A percentile compares a stretch with the other conserved stretches of the same genome.
These are phyloP conservation scores for Raphanus hybrid DNA, from an alignment of 441 rosid genomes.

Conservation along the genomic window DNA sequence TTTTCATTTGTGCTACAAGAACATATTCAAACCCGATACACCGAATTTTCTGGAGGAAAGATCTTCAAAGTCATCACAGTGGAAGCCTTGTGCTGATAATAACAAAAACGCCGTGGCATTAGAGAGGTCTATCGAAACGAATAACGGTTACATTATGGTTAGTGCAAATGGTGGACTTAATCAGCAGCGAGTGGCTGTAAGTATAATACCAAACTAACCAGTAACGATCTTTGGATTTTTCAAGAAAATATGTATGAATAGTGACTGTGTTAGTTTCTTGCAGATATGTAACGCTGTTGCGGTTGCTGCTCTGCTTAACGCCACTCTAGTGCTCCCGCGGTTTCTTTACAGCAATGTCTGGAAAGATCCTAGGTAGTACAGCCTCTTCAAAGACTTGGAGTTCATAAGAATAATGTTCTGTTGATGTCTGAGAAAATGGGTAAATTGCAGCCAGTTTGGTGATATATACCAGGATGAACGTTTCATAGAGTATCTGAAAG, in stretches of 20 bases:
- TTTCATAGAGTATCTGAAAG: constrained; percentile 61
- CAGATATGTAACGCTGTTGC: constrained; percentile 91
- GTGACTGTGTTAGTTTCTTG: constrained; percentile 32
- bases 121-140: constrained; percentile 49
- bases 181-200: constrained; percentile 96
- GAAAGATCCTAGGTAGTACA: constrained; percentile 87
- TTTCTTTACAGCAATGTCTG: constrained; percentile 96
- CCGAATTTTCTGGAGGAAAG: constrained; percentile 64
- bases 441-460: constrained; percentile 72
- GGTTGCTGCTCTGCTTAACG: constrained; percentile 78
- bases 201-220: constrained; percentile 36
- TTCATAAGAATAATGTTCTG: background rate
- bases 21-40: constrained; percentile 57
- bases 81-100: constrained; percentile 87
- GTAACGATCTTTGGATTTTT: background rate
- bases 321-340: constrained; percentile 78
- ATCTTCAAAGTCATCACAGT: constrained; percentile 52
- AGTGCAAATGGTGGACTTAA: constrained; percentile 97
- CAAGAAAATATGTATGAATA: constrained; percentile 2
- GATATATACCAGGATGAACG: constrained; percentile 85
- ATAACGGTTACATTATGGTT: constrained; percentile 75
- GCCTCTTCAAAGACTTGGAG: constrained; percentile 11
- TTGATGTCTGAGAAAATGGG: background rate
- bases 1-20: constrained; percentile 43
- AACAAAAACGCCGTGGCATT: constrained; percentile 36